Base-by-base conservation (phyloP, 139 green algal species). In the Picochlorum sp. region DNA sequence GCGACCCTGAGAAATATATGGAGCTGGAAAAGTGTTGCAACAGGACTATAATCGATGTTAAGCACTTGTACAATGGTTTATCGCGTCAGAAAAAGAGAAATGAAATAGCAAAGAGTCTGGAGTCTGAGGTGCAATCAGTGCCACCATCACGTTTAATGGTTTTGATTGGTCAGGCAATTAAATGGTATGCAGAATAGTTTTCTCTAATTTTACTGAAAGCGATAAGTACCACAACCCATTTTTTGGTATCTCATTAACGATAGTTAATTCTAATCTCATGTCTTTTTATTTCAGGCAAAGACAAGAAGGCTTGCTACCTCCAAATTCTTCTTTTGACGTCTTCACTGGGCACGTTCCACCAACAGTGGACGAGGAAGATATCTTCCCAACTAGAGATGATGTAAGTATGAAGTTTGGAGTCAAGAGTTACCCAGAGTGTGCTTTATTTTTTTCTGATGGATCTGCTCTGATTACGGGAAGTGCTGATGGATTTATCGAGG, bases 401-500 rank as follows among this genome's bases (percentile, higher is more conserved):
- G 71, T 77, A 40, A 73, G 65, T 12, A 81, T 93, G 68, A 85
- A 81, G 49, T 85, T 93, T 49, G 78, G 79, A 26, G 60, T 65
- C 45, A 82, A 85, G 55, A 85, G 53, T 22, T 58, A 80, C 76
- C 64, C 87, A 2, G 91, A 97, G 74, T 77, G 62, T 33, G 89
- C 86, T 1, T 57, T 67, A 40, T 97, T 94, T 71, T 89, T 85
- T 3, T 83, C 88, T 0, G 89, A 98, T 61, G 91, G 91, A 40
- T 75, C 85, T 51, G 77, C 85, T 72, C 77, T 97, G 39, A 76
- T 86, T 30, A 94, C 85, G 3, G 93, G 92, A 54, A 93, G 80
- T 50, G 82, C 87, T 43, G 92, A 98, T 54, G 92, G 92, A 1
- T 97, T 98, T 74, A 90, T 98, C 31, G 91, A 97, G 81, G 77